Conservation (phyloP, 2,329 filamentous ascomycete species). For the Mycocentrospora acerina region DNA sequence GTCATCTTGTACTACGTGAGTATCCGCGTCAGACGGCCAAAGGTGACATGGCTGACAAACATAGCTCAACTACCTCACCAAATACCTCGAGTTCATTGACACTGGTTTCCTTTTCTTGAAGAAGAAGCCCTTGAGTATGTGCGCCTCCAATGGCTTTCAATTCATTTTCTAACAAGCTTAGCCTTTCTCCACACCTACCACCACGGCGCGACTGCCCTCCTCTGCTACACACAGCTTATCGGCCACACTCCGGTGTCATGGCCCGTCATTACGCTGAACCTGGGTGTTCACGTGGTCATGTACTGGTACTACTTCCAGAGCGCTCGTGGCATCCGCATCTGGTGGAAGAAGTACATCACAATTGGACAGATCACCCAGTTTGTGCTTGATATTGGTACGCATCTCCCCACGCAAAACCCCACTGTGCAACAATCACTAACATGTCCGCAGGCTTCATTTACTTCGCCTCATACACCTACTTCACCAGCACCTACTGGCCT, state of each 20-base stretch:
- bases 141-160: neutral
- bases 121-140: slow-evolving; percentile 92
- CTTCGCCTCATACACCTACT: slow-evolving; percentile 99
- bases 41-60: slow-evolving; percentile 40
- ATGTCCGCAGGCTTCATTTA: slow-evolving; percentile 85
- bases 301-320: slow-evolving; percentile 99
- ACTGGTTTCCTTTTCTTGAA: slow-evolving; percentile 97
- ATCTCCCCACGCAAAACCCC: neutral
- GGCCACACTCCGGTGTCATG: slow-evolving; percentile 92
- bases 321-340: slow-evolving; percentile 89
- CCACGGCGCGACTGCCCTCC: slow-evolving; percentile 92
- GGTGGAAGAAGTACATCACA: slow-evolving; percentile 99
- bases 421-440: slow-evolving; percentile 18
- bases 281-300: slow-evolving; percentile 96
- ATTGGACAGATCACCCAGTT: slow-evolving; percentile 97
- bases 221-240: slow-evolving; percentile 97
- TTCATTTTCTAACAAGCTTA: slow-evolving; percentile 29
- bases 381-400: slow-evolving; percentile 88
- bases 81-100: slow-evolving; percentile 93
- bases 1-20: slow-evolving; percentile 96
- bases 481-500: slow-evolving; percentile 85
- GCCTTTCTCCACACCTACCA: slow-evolving; percentile 99
- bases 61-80: slow-evolving; percentile 96
- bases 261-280: slow-evolving; percentile 90
- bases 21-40: slow-evolving; percentile 20